Base-by-base conservation (phyloP, 2,329 filamentous ascomycete species). In the Ophiocordyceps robertsii region DNA sequence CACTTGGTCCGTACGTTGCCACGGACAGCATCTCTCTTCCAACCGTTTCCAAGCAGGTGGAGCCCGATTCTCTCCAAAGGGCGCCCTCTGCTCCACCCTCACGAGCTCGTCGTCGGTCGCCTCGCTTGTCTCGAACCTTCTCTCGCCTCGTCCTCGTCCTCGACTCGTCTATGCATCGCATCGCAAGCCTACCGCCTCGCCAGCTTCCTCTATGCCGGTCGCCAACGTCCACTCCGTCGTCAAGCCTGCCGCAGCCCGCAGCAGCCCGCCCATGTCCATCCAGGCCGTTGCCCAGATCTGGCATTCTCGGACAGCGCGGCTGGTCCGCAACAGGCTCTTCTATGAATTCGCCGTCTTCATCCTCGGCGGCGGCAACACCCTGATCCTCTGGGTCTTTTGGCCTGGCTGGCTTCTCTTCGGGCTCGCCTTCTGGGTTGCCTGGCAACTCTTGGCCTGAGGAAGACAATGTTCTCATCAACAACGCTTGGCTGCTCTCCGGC, bases 351-450 rank as follows among this genome's bases (percentile, higher is more conserved):
- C 66, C 44, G 58, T 67, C 39, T 62, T 69, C 40, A 59, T 76
- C 32, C 62, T 77, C 19, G 72, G 72, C 4, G 63, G 66, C 6
- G 63, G 68, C 21, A 74, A 74, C 47, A 52, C 57, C 29, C 38
- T 77, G 43, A 62, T 69, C 46, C 53, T 75, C 29, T 38, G 75
- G 45, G 46, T 76, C 47, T 72, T 77, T 49, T 77, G 73, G 73
- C 73, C 73, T 0, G 73, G 73, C 0, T 77, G 73, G 73, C 57
- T 65, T 45, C 46, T 75, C 27, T 45, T 77, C 29, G 67, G 52
- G 2, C 54, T 62, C 7, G 48, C 56, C n/a, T 46, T 54, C 2
- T 58, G 63, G 48, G 53, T 53, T 3, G 36, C 57, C 31, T 67
- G 61, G 55, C 49, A 51, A 44, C 56, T 60, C 41, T 48, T 56